phyloP scores from a whole-genome alignment of 1,139 yeast species.

The Arxiozyma slooffiae region DNA sequence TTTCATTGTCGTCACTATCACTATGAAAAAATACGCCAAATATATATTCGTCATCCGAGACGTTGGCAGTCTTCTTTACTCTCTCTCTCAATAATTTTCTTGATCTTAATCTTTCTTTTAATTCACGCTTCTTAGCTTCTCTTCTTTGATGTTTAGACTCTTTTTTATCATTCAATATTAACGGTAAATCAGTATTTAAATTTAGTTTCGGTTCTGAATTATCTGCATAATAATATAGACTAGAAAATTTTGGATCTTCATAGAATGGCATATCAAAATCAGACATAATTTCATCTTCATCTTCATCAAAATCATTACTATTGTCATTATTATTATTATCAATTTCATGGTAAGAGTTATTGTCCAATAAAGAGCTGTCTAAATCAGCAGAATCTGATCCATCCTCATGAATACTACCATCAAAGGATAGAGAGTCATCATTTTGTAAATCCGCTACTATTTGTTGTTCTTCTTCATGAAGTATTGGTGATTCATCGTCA shows the following conservation, averaged over 20 bases:
- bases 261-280: conserved; percentile 33
- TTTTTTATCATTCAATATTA: conserved; percentile 31
- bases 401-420: conserved; percentile 28
- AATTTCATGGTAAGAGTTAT: conserved; percentile 3
- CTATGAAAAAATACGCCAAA: conserved; percentile 29
- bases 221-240: conserved; percentile 26
- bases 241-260: conserved; percentile 32
- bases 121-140: conserved; percentile 32
- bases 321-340: conserved; percentile 7
- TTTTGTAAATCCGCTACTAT: conserved; percentile 35
- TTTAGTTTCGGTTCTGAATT: conserved; percentile 27
- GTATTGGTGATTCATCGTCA: conserved; percentile 45
- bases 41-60: conserved; percentile 27
- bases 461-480: conserved; percentile 40
- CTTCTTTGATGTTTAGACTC: conserved; percentile 18
- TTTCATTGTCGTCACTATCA: conserved; percentile 25
- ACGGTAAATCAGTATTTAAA: conserved; percentile 32
- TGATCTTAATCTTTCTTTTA: conserved; percentile 23
- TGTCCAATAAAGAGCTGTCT: neutral
- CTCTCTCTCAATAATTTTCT: conserved; percentile 19
- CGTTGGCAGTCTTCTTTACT: conserved; percentile 11
- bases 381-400: conserved; percentile 25
- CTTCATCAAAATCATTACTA: conserved; percentile 34
- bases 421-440: conserved; percentile 31
- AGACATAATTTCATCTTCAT: conserved; percentile 32